phyloP scores from a whole-genome alignment of 768 basidiomycete genomes.

The Roridomyces roridus region DNA sequence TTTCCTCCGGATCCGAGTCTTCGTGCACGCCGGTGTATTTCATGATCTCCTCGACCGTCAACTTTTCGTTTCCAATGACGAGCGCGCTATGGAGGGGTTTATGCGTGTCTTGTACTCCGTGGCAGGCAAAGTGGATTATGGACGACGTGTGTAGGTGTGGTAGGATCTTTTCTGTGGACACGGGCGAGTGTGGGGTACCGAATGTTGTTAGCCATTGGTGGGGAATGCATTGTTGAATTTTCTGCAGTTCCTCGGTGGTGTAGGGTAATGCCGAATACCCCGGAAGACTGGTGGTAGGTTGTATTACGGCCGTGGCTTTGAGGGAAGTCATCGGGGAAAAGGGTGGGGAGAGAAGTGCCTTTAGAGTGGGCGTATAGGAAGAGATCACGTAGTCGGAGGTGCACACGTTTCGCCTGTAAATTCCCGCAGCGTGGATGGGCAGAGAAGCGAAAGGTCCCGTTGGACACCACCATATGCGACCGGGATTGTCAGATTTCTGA shows the following conservation, averaged over 20 bases:
- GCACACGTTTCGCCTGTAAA: slow-evolving; percentile 4
- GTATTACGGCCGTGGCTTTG: not conserved
- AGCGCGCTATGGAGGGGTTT: slow-evolving; percentile 27
- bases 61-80: slow-evolving; percentile 15
- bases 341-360: not conserved
- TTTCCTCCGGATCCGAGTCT: too few species aligned
- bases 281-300: not conserved
- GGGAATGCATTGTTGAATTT: not conserved
- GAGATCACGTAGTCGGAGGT: slow-evolving; percentile 21
- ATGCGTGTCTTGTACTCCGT: slow-evolving; percentile 29
- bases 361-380: slow-evolving; percentile 27
- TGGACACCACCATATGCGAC: slow-evolving; percentile 24
- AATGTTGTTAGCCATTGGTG: not conserved
- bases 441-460: slow-evolving; percentile 23
- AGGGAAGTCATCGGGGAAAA: not conserved
- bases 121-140: slow-evolving; percentile 32
- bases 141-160: not conserved
- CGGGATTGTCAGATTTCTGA: slow-evolving; percentile 4
- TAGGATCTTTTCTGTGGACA: not conserved
- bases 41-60: slow-evolving; percentile 30
- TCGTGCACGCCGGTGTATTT: slow-evolving; percentile 13
- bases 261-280: not conserved
- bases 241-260: not conserved
- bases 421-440: slow-evolving; percentile 27
- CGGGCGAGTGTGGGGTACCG: not conserved